These are phyloP conservation scores for Penstemon davidsonii DNA, from an alignment of 257 asterid species.

Conservation along the genomic window DNA sequence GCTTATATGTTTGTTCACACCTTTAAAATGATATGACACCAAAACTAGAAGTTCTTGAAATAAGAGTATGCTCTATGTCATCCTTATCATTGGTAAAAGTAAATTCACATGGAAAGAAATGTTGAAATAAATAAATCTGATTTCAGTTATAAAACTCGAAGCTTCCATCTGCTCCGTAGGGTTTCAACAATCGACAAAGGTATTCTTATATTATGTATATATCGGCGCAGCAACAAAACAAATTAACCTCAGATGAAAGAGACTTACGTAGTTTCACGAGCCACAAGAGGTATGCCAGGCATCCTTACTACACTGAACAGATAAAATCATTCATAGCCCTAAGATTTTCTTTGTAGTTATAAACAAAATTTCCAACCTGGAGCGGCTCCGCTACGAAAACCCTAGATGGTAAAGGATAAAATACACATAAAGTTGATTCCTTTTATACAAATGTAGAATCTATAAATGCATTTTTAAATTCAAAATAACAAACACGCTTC, in stretches of 20 bases:
- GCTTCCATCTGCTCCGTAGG: constrained; percentile 1
- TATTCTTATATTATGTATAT: not conserved
- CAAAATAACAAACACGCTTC: not conserved
- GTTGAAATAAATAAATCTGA: not conserved
- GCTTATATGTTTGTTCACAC: not conserved
- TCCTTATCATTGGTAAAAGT: constrained; percentile 7
- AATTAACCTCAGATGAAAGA: not conserved
- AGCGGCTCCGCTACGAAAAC: constrained; percentile 19
- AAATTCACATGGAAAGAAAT: not conserved
- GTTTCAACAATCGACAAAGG: not conserved
- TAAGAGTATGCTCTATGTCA: not conserved
- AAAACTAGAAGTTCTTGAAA: not conserved
- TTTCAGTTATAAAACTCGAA: constrained; percentile 11
- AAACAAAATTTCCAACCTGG: constrained; percentile 26
- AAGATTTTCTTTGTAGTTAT: constrained; percentile 10
- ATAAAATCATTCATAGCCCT: constrained; percentile 41
- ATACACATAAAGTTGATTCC: not conserved
- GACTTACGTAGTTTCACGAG: constrained; percentile 82
- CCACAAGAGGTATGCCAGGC: constrained; percentile 93
- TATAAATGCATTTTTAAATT: not conserved
- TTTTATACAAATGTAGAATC: not conserved
- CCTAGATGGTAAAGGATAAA: not conserved
- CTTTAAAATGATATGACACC: not conserved
- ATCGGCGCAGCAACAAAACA: not conserved
- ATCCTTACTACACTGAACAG: constrained; percentile 51